phyloP scores from a whole-genome alignment of 75 land plant species.

The Larix kaempferi region DNA sequence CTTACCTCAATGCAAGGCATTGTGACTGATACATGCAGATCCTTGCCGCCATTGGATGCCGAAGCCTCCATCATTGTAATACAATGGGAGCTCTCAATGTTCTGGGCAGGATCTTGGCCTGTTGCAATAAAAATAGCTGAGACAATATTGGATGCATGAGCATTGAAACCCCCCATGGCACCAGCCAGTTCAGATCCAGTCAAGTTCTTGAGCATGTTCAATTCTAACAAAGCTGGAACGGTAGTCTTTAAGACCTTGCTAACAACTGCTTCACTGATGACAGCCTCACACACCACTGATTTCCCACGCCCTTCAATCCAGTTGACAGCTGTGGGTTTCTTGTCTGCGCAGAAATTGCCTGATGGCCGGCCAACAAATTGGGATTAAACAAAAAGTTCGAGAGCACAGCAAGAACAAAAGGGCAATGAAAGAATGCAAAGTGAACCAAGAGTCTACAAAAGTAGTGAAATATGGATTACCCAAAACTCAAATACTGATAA shows the following conservation, averaged over 20 bases:
- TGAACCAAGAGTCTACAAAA: too few species aligned
- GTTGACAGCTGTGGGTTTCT: conserved; percentile 66
- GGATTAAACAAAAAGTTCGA: too few species aligned
- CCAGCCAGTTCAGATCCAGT: conserved; percentile 89
- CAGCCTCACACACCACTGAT: conserved; percentile 77
- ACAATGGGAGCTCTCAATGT: conserved; percentile 82
- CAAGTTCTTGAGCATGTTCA: conserved; percentile 82
- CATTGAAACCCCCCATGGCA: conserved; percentile 78
- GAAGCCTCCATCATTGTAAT: conserved; percentile 72
- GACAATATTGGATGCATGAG: conserved; percentile 82
- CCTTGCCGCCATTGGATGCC: conserved; percentile 50
- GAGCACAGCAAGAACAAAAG: too few species aligned
- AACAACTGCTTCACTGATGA: conserved; percentile 62
- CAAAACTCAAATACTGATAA: too few species aligned
- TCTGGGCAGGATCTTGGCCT: conserved; percentile 86
- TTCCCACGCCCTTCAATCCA: conserved; percentile 83
- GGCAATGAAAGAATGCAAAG: too few species aligned
- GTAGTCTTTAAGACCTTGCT: conserved; percentile 67
- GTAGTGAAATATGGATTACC: too few species aligned
- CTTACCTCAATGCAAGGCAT: conserved; percentile 41
- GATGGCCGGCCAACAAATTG: not conserved
- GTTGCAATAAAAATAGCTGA: conserved; percentile 79
- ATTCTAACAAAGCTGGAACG: conserved; percentile 77
- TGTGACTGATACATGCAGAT: conserved; percentile 70
- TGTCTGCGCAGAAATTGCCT: conserved; percentile 64